Percentiles rank a stretch among this genome's conserved stretches.
phyloP scores from a whole-genome alignment of 225 moss, liverwort and hornwort genomes.

The Straminergon stramineum region DNA sequence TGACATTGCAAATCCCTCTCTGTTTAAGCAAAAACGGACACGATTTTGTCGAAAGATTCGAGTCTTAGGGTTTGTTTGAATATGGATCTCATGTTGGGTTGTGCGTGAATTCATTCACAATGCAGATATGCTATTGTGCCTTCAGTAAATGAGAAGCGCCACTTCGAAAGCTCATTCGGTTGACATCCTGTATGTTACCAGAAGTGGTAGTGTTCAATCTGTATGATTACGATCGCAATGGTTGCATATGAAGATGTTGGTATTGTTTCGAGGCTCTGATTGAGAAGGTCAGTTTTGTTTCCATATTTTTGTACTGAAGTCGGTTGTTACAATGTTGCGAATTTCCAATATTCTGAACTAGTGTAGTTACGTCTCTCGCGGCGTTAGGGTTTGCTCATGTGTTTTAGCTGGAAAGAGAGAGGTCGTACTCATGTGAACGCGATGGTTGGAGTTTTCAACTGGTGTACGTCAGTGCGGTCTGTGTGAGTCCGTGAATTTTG shows the following conservation, averaged over 20 bases:
- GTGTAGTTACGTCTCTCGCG: not conserved
- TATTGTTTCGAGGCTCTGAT: not conserved
- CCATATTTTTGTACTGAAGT: not conserved
- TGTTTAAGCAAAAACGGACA: not conserved
- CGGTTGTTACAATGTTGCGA: not conserved
- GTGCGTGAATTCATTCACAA: not conserved
- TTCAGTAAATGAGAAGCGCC: not conserved
- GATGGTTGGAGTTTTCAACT: not conserved
- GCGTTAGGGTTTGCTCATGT: slow-evolving; percentile 3
- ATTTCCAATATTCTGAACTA: not conserved
- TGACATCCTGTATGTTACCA: not conserved
- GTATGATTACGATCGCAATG: not conserved
- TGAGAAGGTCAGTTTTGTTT: not conserved
- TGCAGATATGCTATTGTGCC: not conserved
- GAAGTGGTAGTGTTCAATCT: not conserved
- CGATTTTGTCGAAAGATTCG: not conserved
- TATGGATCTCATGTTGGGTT: not conserved
- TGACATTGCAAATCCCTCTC: not conserved
- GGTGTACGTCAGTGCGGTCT: not conserved
- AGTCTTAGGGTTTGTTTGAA: not conserved
- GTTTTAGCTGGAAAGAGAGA: not conserved
- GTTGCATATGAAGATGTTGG: not conserved
- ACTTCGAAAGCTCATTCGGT: not conserved
- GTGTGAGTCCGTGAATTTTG: slow-evolving; percentile 10
- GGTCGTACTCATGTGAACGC: not conserved